phyloP scores from a whole-genome alignment of 1,139 yeast genomes.

The Casaregolazyma suthepensis region DNA sequence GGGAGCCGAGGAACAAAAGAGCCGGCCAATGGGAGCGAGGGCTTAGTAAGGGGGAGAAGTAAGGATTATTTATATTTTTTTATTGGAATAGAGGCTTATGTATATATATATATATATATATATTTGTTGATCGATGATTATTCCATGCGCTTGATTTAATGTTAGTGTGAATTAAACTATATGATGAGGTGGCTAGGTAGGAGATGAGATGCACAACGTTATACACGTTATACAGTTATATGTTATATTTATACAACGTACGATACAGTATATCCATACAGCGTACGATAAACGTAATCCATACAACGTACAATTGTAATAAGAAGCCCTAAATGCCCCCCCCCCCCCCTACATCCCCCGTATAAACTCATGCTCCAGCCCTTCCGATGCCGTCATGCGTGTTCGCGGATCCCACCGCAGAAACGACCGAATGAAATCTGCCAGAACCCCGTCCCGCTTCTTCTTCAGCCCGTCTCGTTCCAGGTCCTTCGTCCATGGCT shows the following conservation, averaged over 20 bases:
- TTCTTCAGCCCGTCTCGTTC: constrained; percentile 14
- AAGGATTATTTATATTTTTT: neutral
- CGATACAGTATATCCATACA: too few species aligned
- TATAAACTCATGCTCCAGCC: constrained; percentile 36
- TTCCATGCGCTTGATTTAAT: too few species aligned
- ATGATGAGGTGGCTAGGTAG: too few species aligned
- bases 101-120: too few species aligned
- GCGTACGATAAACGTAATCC: too few species aligned
- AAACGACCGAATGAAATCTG: constrained; percentile 34
- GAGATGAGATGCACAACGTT: too few species aligned
- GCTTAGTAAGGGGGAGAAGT: neutral
- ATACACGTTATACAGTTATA: too few species aligned
- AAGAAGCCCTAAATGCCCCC: neutral
- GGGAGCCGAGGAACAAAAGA: neutral
- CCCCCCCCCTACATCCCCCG: neutral
- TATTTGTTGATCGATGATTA: neutral
- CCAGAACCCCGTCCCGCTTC: constrained; percentile 23
- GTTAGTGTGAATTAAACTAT: too few species aligned
- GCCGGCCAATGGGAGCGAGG: neutral
- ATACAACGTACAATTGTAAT: too few species aligned
- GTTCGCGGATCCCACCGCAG: constrained; percentile 52
- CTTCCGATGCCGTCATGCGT: constrained; percentile 40
- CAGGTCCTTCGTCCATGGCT: constrained; percentile 22
- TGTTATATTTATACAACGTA: too few species aligned
- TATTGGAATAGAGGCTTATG: too few species aligned